Evolutionary conservation across 768 basidiomycete species (phyloP).

Genomic region (Pholiota molesta): DNA sequence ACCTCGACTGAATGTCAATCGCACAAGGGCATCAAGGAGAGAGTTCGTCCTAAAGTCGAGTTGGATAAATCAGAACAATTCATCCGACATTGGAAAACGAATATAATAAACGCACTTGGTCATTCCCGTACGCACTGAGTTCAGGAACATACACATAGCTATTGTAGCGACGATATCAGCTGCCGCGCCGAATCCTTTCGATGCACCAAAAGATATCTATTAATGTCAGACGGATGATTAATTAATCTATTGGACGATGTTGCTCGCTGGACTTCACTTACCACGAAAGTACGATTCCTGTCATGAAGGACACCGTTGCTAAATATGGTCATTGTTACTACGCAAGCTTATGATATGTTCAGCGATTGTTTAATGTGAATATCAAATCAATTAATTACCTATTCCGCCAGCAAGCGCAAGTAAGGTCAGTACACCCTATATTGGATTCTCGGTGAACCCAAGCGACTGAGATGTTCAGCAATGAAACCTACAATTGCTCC

Average conservation of each 20-base stretch:
- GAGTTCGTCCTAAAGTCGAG: neutral
- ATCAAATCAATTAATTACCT: neutral
- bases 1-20: constrained; percentile 4
- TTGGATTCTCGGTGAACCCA: neutral
- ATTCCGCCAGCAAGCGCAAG: constrained; percentile 9
- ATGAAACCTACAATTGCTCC: constrained; percentile 1
- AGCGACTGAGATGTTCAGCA: neutral
- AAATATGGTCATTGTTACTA: constrained; percentile 6
- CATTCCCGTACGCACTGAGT: constrained; percentile 10
- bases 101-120: neutral
- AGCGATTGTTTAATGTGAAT: neutral
- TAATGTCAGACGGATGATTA: neutral
- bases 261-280: neutral
- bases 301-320: constrained; percentile 5
- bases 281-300: constrained; percentile 1
- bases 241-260: too few relatives aligned
- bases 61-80: neutral
- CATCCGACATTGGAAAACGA: neutral
- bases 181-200: constrained; percentile 6
- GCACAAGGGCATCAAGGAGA: constrained; percentile 6
- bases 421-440: neutral
- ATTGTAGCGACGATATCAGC: constrained; percentile 9
- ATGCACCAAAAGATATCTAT: constrained; percentile 7
- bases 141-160: constrained; percentile 8
- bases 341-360: constrained; percentile 3